A percentile compares a stretch with the other conserved stretches of the same genome.
phyloP scores from a whole-genome alignment of 495 filamentous ascomycete genomes.

The Aspergillus kassunensis region DNA sequence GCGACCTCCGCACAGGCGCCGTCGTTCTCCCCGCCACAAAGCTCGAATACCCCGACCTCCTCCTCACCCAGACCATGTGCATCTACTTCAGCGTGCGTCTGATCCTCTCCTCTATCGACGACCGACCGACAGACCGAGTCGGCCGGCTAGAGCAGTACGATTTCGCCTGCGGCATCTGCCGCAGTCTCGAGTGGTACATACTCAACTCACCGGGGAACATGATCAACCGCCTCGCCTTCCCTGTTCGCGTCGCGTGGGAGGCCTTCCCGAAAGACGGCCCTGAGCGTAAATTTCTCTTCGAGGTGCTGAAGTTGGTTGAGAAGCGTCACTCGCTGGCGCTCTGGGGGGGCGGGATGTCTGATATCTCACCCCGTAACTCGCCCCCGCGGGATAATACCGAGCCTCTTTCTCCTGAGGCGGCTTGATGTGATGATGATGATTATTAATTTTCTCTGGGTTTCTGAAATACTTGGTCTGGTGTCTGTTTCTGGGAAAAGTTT shows the following conservation, averaged over 20 bases:
- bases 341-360: conserved; percentile 41
- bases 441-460: too few species aligned
- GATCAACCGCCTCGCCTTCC: conserved; percentile 46
- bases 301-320: conserved; percentile 40
- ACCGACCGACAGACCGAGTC: conserved; percentile 30
- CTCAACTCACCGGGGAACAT: conserved; percentile 39
- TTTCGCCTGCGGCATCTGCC: conserved; percentile 39
- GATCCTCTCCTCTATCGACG: conserved; percentile 38
- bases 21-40: conserved; percentile 29
- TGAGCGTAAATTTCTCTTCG: conserved; percentile 35
- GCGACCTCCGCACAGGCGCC: conserved; percentile 37
- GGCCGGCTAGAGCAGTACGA: conserved; percentile 35
- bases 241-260: conserved; percentile 43
- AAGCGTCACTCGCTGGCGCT: conserved; percentile 36
- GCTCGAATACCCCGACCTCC: conserved; percentile 38
- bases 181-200: conserved; percentile 41
- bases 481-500: too few species aligned
- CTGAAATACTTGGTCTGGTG: too few species aligned
- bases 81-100: conserved; percentile 36
- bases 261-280: conserved; percentile 35
- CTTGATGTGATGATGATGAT: too few species aligned
- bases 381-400: conserved; percentile 6
- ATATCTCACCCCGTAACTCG: conserved; percentile 31
- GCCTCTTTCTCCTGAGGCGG: too few species aligned
- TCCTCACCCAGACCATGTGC: conserved; percentile 43